phyloP scores from a whole-genome alignment of 768 basidiomycete species.

The Kwoniella pini region DNA sequence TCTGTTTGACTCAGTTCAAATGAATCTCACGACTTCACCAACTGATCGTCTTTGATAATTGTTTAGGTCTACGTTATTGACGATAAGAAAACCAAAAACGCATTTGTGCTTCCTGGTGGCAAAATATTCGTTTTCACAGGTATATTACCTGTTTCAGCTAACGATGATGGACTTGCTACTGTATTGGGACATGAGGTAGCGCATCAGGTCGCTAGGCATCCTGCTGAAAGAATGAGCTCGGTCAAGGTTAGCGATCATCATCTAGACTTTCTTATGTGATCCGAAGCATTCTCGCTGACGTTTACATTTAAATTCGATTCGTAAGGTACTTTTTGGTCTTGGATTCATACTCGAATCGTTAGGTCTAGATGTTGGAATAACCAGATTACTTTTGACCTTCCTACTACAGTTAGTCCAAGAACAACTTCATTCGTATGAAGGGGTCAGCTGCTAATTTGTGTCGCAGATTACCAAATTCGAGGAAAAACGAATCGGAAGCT shows the following conservation, averaged over 20 bases:
- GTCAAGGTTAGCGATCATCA: slow-evolving; percentile 38
- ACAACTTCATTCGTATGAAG: slow-evolving; percentile 10
- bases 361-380: slow-evolving; percentile 64
- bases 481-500: slow-evolving; percentile 81
- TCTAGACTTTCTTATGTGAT: background rate
- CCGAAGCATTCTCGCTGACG: slow-evolving; percentile 5
- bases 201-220: slow-evolving; percentile 59
- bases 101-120: slow-evolving; percentile 70
- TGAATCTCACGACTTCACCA: background rate
- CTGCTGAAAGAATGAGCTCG: slow-evolving; percentile 56
- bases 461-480: slow-evolving; percentile 72
- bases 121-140: slow-evolving; percentile 86
- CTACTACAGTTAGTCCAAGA: slow-evolving; percentile 58
- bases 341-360: slow-evolving; percentile 57
- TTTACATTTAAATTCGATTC: background rate
- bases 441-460: background rate
- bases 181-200: slow-evolving; percentile 86
- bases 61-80: slow-evolving; percentile 73
- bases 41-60: background rate
- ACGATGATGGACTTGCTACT: slow-evolving; percentile 79
- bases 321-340: slow-evolving; percentile 57
- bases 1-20: background rate
- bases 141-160: slow-evolving; percentile 72
- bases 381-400: slow-evolving; percentile 59
- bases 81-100: slow-evolving; percentile 70